phyloP scores from a whole-genome alignment of 805 yeast genomes.

The Kregervanrija fluxuum region DNA sequence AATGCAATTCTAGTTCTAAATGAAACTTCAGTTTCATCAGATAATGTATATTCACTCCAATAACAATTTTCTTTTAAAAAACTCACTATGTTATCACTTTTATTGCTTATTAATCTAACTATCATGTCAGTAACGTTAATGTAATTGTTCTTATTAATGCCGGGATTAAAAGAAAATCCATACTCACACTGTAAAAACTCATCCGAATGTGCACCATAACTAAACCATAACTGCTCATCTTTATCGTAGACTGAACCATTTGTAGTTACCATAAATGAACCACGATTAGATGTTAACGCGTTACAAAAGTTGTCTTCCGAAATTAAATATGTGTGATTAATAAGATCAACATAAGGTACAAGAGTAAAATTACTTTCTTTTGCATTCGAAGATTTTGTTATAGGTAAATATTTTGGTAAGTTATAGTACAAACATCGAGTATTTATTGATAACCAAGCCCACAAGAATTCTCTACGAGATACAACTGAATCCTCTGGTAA shows the following conservation, averaged over 20 bases:
- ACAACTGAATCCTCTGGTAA: background rate
- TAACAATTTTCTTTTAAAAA: slow-evolving; percentile 45
- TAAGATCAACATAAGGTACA: slow-evolving; percentile 86
- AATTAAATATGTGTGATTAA: slow-evolving; percentile 49
- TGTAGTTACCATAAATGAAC: slow-evolving; percentile 28
- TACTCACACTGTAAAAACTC: slow-evolving; percentile 79
- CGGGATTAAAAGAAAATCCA: slow-evolving; percentile 54
- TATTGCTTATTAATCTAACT: background rate
- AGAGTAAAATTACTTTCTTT: slow-evolving; percentile 67
- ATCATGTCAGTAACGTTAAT: slow-evolving; percentile 48
- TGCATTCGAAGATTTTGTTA: slow-evolving; percentile 19
- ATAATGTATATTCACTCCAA: slow-evolving; percentile 68
- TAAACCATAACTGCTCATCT: slow-evolving; percentile 56
- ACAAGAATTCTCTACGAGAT: slow-evolving; percentile 33
- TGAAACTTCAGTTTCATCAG: slow-evolving; percentile 40
- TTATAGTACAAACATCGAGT: slow-evolving; percentile 84
- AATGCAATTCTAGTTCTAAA: slow-evolving; percentile 73
- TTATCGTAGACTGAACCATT: slow-evolving; percentile 18
- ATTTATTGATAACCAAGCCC: slow-evolving; percentile 85
- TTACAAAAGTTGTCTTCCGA: slow-evolving; percentile 42
- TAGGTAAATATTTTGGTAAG: slow-evolving; percentile 37
- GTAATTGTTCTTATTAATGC: slow-evolving; percentile 56
- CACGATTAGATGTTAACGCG: slow-evolving; percentile 36
- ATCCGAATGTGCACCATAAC: slow-evolving; percentile 87
- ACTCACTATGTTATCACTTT: background rate